Base-by-base conservation (phyloP, 179 eudicot species). In the Spinacia oleracea region DNA sequence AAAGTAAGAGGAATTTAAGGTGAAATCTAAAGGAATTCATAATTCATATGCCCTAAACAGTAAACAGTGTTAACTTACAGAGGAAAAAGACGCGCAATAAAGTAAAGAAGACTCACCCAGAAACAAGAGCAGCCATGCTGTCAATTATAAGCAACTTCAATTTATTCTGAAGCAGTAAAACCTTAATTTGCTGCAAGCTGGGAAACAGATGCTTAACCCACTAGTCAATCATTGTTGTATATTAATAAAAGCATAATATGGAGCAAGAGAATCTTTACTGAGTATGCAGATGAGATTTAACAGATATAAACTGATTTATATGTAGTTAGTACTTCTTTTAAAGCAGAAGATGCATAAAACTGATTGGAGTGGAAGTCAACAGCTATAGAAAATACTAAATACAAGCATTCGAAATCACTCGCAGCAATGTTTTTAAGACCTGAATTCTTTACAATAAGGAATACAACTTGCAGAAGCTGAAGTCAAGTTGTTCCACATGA, bases 101-200 rank as follows among this genome's bases (percentile, higher is more conserved):
- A 32, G 55, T 42, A 40, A 43, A 84, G 40, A 77, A 60, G 79
- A 81, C 84, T 85, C 56, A 90, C 97, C 94, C 91, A 16, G 95
- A 86, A 77, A 85, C 76, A 83, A 93, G 90, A 83, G 92, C 93
- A 40, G 97, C 87, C 91, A 93, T 89, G 90, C 98, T 92, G 75
- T 93, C 98, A 77, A 93, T 88, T 79, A 93, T 81, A 53, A 93
- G 89, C 89, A 92, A 78, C 87, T 90, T 93, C 85, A 92, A 92
- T 79, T 90, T 81, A 72, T 85, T 84, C 81, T 90, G 90, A 69
- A 92, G 86, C 75, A 93, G 72, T 43, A 89, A 88, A 77, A 89
- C 88, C 85, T 92, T 90, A 59, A 93, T 85, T 75, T 92, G 90
- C 74, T 93, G 94, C 92, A 93, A 90, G 88, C 98, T 93, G 90